Evolutionary conservation across 1,139 yeast genomes (phyloP).

Genomic region (Blastobotrys illinoisensis): DNA sequence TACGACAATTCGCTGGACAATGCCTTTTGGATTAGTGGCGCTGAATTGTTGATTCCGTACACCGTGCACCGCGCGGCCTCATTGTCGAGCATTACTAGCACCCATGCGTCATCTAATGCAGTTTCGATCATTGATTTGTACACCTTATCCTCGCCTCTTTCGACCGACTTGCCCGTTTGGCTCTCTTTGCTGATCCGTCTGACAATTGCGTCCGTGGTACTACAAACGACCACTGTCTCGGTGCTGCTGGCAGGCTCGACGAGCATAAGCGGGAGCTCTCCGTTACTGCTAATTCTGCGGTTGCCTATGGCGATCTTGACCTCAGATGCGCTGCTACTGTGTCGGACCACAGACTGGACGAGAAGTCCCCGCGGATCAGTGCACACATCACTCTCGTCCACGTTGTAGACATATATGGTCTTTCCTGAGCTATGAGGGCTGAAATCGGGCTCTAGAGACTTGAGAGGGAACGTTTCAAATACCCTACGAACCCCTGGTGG

Average conservation of each 20-base stretch:
- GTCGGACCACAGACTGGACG: constrained; percentile 20
- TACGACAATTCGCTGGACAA: constrained; percentile 15
- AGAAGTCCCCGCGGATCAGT: constrained; percentile 31
- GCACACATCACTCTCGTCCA: constrained; percentile 19
- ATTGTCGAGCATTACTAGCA: constrained; percentile 20
- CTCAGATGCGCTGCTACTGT: constrained; percentile 10
- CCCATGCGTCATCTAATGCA: constrained; percentile 31
- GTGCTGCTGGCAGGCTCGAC: constrained; percentile 7
- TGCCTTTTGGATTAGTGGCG: constrained; percentile 14
- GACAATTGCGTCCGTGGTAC: constrained; percentile 7
- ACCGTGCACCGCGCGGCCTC: constrained; percentile 12
- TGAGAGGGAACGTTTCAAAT: constrained; percentile 48
- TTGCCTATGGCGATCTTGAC: constrained; percentile 7
- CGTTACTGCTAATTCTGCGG: constrained; percentile 16
- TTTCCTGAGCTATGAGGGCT: constrained; percentile 1
- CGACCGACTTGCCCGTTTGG: neutral
- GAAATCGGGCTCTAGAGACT: constrained; percentile 19
- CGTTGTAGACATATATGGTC: constrained; percentile 25
- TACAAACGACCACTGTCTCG: constrained; percentile 5
- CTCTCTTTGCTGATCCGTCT: constrained; percentile 8
- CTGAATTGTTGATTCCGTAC: constrained; percentile 18
- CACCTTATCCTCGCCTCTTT: constrained; percentile 11
- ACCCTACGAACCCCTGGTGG: constrained; percentile 42
- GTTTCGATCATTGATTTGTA: constrained; percentile 25
- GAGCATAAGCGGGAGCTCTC: constrained; percentile 20